These are phyloP conservation scores for Aphanoascus verrucosus DNA, from an alignment of 2,329 filamentous ascomycete species.

Conservation along the genomic window DNA sequence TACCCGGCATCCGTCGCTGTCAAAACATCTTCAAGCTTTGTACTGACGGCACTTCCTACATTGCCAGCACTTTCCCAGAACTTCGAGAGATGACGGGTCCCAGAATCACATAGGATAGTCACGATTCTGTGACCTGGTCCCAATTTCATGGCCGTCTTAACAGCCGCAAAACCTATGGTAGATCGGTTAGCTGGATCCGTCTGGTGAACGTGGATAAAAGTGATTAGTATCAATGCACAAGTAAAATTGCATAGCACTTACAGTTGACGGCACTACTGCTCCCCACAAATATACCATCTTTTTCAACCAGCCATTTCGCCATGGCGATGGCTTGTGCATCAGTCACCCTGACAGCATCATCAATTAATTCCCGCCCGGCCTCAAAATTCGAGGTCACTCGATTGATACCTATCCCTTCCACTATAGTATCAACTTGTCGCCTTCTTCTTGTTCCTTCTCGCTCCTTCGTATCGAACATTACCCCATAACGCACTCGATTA, in stretches of 20 bases:
- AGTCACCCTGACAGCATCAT: slow-evolving; percentile 79
- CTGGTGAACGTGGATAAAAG: neutral
- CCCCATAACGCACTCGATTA: slow-evolving; percentile 83
- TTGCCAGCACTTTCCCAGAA: slow-evolving; percentile 42
- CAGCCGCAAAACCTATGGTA: slow-evolving; percentile 39
- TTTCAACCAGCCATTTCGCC: slow-evolving; percentile 93
- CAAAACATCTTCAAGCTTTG: slow-evolving; percentile 38
- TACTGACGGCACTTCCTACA: slow-evolving; percentile 36
- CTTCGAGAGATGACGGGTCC: slow-evolving; percentile 42
- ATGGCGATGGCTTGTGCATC: slow-evolving; percentile 84
- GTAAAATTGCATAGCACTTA: slow-evolving; percentile 26
- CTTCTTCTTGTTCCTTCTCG: slow-evolving; percentile 79
- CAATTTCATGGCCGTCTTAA: slow-evolving; percentile 37
- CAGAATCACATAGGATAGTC: slow-evolving; percentile 42
- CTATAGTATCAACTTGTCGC: slow-evolving; percentile 87
- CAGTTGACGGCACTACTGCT: slow-evolving; percentile 97
- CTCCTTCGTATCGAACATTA: slow-evolving; percentile 89
- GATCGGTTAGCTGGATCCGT: neutral
- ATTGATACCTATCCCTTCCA: slow-evolving; percentile 94
- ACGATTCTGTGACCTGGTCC: slow-evolving; percentile 41
- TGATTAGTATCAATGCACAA: neutral
- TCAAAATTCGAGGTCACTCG: slow-evolving; percentile 90
- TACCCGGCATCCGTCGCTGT: slow-evolving; percentile 23
- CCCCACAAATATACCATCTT: slow-evolving; percentile 87
- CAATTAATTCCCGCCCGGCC: slow-evolving; percentile 70